Percentiles rank a stretch among this genome's conserved stretches.
Evolutionary conservation across 108 stramenopile species (phyloP).

Genomic region (Cyclotella cryptica): DNA sequence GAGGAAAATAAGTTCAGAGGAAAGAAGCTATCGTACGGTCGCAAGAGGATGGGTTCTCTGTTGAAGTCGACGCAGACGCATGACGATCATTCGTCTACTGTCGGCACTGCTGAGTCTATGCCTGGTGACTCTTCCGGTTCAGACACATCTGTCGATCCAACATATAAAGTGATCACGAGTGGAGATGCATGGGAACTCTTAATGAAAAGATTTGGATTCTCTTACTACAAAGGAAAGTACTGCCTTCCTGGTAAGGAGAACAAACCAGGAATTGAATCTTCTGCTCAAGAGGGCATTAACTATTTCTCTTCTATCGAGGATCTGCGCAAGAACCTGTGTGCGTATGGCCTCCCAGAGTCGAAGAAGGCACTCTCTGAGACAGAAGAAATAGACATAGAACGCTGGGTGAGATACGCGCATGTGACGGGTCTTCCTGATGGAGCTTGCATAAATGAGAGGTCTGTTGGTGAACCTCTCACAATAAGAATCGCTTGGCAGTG

Average conservation of each 20-base stretch:
- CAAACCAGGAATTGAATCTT: conserved; percentile 28
- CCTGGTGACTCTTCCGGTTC: neutral
- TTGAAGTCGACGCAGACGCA: neutral
- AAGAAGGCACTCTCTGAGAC: conserved; percentile 5
- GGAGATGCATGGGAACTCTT: conserved; percentile 29
- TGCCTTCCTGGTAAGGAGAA: conserved; percentile 48
- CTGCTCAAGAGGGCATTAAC: conserved; percentile 32
- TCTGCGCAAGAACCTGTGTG: conserved; percentile 43
- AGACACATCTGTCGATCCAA: conserved; percentile 21
- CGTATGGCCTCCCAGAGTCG: conserved; percentile 38
- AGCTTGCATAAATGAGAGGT: conserved; percentile 17
- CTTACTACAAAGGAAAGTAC: conserved; percentile 16
- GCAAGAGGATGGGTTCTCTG: neutral
- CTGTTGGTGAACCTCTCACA: conserved; percentile 14
- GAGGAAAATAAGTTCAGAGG: neutral
- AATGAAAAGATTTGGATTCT: conserved; percentile 23
- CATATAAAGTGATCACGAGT: conserved; percentile 23
- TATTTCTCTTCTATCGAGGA: conserved; percentile 30
- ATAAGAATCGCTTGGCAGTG: conserved; percentile 23
- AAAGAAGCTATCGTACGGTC: neutral
- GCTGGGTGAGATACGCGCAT: conserved; percentile 45
- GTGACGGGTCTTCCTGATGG: conserved; percentile 18
- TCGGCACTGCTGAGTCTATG: conserved; percentile 1
- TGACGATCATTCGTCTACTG: neutral
- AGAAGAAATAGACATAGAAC: neutral